Evolutionary conservation across 768 basidiomycete genomes (phyloP), one percentile per base, ranked within the genome.

Genomic region (Leccinellum rugosiceps): DNA sequence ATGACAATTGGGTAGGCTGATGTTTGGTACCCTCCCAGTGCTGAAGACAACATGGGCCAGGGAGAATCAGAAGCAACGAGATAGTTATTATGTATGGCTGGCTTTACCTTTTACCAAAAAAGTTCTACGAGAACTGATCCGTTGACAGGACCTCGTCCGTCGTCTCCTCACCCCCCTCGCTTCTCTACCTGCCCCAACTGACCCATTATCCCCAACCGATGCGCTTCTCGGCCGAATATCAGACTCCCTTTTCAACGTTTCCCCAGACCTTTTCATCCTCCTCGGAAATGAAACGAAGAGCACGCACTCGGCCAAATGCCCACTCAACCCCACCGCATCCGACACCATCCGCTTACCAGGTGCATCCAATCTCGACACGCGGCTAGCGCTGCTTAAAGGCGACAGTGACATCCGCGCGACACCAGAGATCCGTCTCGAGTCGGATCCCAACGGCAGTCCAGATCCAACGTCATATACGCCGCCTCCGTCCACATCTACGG

Each of bases 51-150:
- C 74, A 7, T 90, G 88, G 90, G 68, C 72, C n/a, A 71, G 66
- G 34, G 86, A 88, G 58, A 74, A 77, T 44, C 66, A 68, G 38
- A 84, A 83, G 60, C 86, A 87, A 65, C 76, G 90, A 52, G 83
- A 86, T 43, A 80, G 78, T 57, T 92, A 91, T 67, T 91, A 91
- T 68, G 90, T 90, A 61, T 43, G 83, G 75, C 47, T n/a, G 13
- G 47, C 19, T 41, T 4, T 13, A 43, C 14, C 1, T 25, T n/a
- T 41, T 45, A 31, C 19, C 13, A 0, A 1, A n/a, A n/a, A n/a
- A 15, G 1, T n/a, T 50, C 1, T 15, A 9, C 19, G 21, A 54
- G 59, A 67, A 14, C 48, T 66, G 9, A 62, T 50, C 55, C 64
- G 34, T 26, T 26, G 4, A 58, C 61, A 92, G 90, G 87, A 87